Percentiles rank a stretch among this genome's conserved stretches.
phyloP scores from a whole-genome alignment of 805 yeast genomes.

The Clavispora phyllophila region DNA sequence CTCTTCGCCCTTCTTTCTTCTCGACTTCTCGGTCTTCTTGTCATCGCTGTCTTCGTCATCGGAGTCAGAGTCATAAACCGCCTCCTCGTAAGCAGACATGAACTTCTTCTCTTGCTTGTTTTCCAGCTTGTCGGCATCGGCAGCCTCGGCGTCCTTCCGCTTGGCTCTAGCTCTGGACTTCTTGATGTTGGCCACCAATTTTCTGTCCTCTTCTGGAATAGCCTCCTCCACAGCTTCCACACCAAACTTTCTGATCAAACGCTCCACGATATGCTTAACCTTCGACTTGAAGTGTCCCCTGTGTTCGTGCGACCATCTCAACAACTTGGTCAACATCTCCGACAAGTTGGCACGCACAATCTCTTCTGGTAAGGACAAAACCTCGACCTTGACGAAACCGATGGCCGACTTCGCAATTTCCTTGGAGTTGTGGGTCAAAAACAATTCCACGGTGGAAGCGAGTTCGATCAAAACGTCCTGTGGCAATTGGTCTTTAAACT shows the following conservation, averaged over 20 bases:
- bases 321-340: constrained; percentile 62
- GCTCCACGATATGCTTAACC: constrained; percentile 88
- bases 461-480: constrained; percentile 63
- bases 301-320: constrained; percentile 95
- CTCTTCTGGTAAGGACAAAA: constrained; percentile 76
- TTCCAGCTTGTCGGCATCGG: constrained; percentile 21
- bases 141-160: constrained; percentile 51
- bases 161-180: constrained; percentile 82
- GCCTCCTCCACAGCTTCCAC: constrained; percentile 71
- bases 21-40: constrained; percentile 32
- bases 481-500: constrained; percentile 66
- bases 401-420: constrained; percentile 93
- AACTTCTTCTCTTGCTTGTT: constrained; percentile 40
- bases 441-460: constrained; percentile 80
- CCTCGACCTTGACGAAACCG: constrained; percentile 90
- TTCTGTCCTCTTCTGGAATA: constrained; percentile 88
- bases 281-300: constrained; percentile 91
- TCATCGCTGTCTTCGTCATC: constrained; percentile 55
- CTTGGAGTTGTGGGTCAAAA: constrained; percentile 82
- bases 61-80: constrained; percentile 63
- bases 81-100: constrained; percentile 89
- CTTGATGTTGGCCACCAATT: constrained; percentile 77
- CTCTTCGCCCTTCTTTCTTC: constrained; percentile 30
- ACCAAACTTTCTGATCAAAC: constrained; percentile 89
- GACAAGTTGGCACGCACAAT: constrained; percentile 61